Evolutionary conservation across 495 filamentous ascomycete species (phyloP).

Genomic region (Hypoxylon fuscum): DNA sequence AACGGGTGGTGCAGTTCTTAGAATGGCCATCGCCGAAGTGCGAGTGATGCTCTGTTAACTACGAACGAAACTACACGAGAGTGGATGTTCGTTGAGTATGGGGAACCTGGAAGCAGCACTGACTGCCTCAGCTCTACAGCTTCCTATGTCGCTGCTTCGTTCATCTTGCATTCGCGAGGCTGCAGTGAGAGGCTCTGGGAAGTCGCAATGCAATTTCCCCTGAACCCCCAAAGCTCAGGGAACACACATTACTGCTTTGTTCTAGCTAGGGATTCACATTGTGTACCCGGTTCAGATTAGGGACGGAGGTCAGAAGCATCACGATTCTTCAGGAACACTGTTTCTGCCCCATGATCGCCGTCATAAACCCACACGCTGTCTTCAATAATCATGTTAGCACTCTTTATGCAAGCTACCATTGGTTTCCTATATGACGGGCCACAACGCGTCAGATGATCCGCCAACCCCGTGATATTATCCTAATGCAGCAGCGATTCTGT

Average conservation of each 20-base stretch:
- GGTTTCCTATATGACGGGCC: slow-evolving; percentile 10
- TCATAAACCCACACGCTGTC: slow-evolving; percentile 1
- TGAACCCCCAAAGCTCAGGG: slow-evolving; percentile 2
- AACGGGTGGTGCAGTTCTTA: too few relatives aligned
- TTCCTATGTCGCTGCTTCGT: background rate
- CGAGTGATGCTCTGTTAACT: background rate
- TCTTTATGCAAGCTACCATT: slow-evolving; percentile 11
- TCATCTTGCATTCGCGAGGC: background rate
- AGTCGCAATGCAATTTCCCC: background rate
- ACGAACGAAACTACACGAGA: background rate
- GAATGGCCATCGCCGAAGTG: background rate
- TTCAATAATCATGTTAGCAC: slow-evolving; percentile 5
- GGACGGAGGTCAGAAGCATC: slow-evolving; percentile 3
- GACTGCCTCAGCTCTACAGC: background rate
- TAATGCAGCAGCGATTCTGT: slow-evolving; percentile 5
- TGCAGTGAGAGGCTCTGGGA: background rate
- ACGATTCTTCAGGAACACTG: slow-evolving; percentile 15
- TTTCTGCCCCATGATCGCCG: background rate
- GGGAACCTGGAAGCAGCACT: background rate
- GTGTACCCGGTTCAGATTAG: background rate
- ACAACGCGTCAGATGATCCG: background rate
- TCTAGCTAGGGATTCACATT: slow-evolving; percentile 9
- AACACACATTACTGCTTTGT: slow-evolving; percentile 6
- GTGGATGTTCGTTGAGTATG: background rate
- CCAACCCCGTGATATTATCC: background rate